phyloP scores from a whole-genome alignment of 352 stramenopile genomes.

The Pythium monospermum region DNA sequence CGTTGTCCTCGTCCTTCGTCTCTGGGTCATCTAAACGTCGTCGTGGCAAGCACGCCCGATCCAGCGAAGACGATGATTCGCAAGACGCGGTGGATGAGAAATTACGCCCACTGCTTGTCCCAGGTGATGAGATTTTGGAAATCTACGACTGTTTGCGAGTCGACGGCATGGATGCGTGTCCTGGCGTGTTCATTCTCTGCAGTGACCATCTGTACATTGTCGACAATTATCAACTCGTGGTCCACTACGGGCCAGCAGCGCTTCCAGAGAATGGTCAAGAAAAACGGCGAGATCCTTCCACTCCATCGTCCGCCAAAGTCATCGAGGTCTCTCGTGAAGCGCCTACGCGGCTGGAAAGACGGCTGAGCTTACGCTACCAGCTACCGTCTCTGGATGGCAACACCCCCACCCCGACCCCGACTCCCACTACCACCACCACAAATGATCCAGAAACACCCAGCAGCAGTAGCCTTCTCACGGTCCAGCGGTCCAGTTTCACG shows the following conservation, averaged over 20 bases:
- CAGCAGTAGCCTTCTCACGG: slow-evolving; percentile 14
- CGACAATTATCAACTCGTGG: slow-evolving; percentile 55
- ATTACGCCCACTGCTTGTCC: slow-evolving; percentile 54
- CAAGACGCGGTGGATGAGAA: slow-evolving; percentile 52
- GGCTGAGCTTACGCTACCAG: slow-evolving; percentile 39
- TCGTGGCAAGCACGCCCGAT: too few species aligned
- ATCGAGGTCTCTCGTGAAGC: slow-evolving; percentile 46
- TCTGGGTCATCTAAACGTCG: too few species aligned
- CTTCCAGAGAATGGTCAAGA: slow-evolving; percentile 1
- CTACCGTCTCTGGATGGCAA: slow-evolving; percentile 11
- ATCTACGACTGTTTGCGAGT: slow-evolving; percentile 69
- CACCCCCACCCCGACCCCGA: too few species aligned
- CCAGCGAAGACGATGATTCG: slow-evolving; percentile 8
- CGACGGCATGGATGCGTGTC: slow-evolving; percentile 75
- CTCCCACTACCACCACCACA: too few species aligned
- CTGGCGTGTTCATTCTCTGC: slow-evolving; percentile 62
- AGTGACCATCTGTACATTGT: slow-evolving; percentile 68
- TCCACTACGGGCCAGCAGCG: slow-evolving; percentile 18
- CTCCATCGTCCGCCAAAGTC: slow-evolving; percentile 19
- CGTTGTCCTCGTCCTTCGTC: too few species aligned
- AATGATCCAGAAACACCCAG: background rate
- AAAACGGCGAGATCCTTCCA: background rate
- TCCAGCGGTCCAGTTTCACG: slow-evolving; percentile 31
- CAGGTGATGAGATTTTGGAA: slow-evolving; percentile 57
- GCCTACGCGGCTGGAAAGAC: slow-evolving; percentile 47